Conservation (phyloP, 73 alveolate species). For the Symbiodinium natans region DNA sequence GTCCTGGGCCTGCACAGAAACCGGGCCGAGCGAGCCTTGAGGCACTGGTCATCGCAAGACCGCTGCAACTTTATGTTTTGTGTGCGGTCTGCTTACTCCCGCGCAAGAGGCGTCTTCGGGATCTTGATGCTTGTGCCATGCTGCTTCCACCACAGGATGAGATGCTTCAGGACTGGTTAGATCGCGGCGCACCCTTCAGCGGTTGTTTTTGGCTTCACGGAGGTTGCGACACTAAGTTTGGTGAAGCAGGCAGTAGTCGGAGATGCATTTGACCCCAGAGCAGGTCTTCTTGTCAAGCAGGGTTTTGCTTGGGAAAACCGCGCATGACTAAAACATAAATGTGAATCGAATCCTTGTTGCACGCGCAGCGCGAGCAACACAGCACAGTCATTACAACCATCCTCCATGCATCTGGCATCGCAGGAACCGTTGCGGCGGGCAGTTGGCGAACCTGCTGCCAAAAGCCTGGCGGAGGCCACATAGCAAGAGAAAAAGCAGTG, state of each 20-base stretch:
- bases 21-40: slow-evolving; percentile 68
- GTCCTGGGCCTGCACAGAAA: slow-evolving; percentile 13
- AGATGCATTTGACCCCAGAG: background rate
- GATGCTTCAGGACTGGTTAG: slow-evolving; percentile 21
- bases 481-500: no score
- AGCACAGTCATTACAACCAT: no score
- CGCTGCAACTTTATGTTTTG: background rate
- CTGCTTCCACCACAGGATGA: slow-evolving; percentile 65
- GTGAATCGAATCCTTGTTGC: background rate
- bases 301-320: background rate
- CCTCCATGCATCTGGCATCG: no score
- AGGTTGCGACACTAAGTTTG: no score
- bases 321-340: background rate
- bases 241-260: background rate
- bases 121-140: slow-evolving; percentile 32
- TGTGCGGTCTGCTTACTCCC: background rate
- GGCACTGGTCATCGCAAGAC: background rate
- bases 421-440: slow-evolving; percentile 88
- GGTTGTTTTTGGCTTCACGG: no score
- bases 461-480: slow-evolving; percentile 28
- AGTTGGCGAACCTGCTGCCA: slow-evolving; percentile 48
- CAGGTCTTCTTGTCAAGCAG: background rate
- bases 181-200: no score
- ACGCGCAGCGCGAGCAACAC: background rate
- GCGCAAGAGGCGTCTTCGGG: slow-evolving; percentile 36